These are phyloP conservation scores for Tylopilus sp. DNA, from an alignment of 1,284 basidiomycete genomes.

Conservation along the genomic window DNA sequence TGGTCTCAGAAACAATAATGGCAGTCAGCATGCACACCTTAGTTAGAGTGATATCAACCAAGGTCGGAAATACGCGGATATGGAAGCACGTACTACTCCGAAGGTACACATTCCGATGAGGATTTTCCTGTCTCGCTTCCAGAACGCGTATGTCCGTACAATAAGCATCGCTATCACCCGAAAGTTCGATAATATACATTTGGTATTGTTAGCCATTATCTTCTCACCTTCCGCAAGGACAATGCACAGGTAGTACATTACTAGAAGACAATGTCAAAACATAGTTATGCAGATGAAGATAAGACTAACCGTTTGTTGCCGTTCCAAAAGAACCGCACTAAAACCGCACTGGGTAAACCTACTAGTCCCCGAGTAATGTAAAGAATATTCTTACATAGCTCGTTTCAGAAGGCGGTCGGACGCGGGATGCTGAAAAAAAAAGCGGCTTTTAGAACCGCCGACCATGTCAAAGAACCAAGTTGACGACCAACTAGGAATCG, in stretches of 20 bases:
- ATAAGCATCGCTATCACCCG: constrained; percentile 20
- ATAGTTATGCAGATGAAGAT: not conserved
- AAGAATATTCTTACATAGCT: constrained; percentile 10
- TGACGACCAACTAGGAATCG: constrained; percentile 14
- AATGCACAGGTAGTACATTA: constrained; percentile 20
- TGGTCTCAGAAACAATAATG: constrained; percentile 15
- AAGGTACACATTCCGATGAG: constrained; percentile 16
- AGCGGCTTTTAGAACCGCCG: not conserved
- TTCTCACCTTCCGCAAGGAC: constrained; percentile 20
- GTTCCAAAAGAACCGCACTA: constrained; percentile 19
- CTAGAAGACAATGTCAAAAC: constrained; percentile 4
- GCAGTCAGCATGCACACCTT: constrained; percentile 11
- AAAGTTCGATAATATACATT: not conserved
- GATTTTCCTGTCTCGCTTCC: constrained; percentile 19
- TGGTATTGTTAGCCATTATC: not conserved
- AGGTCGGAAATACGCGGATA: not conserved
- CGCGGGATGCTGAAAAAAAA: constrained; percentile 9
- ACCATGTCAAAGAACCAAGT: not conserved
- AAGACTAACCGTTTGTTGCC: constrained; percentile 6
- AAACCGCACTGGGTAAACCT: constrained; percentile 1
- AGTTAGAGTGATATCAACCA: not conserved
- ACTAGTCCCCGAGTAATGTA: not conserved
- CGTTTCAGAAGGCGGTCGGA: not conserved
- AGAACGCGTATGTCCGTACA: constrained; percentile 26
- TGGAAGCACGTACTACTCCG: constrained; percentile 13